Conservation (phyloP, 331 rosid genomes). For the Ulmus americana region DNA sequence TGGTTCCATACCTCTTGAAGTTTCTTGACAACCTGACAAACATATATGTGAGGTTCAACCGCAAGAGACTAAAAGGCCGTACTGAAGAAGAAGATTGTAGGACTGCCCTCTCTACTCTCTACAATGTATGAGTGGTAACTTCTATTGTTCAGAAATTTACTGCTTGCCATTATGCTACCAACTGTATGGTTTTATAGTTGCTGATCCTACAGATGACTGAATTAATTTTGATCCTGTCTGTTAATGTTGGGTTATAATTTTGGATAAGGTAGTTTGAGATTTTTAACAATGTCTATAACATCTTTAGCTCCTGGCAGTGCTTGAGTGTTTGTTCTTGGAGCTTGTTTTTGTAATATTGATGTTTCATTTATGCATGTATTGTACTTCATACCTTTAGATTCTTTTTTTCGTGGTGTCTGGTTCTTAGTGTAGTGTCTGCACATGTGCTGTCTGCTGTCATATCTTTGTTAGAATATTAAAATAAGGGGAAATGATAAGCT, state of each 20-base stretch:
- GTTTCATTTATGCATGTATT: not conserved
- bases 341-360: not conserved
- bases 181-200: not conserved
- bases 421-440: not conserved
- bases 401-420: not conserved
- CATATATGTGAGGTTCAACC: slow-evolving; percentile 88
- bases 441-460: not conserved
- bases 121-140: slow-evolving; percentile 49
- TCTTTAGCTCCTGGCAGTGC: not conserved
- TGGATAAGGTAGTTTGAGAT: not conserved
- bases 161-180: not conserved
- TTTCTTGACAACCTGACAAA: slow-evolving; percentile 91
- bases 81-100: slow-evolving; percentile 90
- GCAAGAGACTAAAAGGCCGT: slow-evolving; percentile 97
- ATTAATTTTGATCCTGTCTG: not conserved
- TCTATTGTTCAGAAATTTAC: not conserved
- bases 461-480: not conserved
- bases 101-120: slow-evolving; percentile 85
- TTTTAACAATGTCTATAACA: not conserved
- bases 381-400: not conserved
- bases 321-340: not conserved
- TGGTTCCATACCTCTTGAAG: slow-evolving; percentile 89
- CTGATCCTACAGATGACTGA: not conserved
- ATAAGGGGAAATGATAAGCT: not conserved
- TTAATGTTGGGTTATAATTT: not conserved